These are phyloP conservation scores for Sugiyamaella qingdaonensis DNA, from an alignment of 805 yeast species.

Conservation along the genomic window DNA sequence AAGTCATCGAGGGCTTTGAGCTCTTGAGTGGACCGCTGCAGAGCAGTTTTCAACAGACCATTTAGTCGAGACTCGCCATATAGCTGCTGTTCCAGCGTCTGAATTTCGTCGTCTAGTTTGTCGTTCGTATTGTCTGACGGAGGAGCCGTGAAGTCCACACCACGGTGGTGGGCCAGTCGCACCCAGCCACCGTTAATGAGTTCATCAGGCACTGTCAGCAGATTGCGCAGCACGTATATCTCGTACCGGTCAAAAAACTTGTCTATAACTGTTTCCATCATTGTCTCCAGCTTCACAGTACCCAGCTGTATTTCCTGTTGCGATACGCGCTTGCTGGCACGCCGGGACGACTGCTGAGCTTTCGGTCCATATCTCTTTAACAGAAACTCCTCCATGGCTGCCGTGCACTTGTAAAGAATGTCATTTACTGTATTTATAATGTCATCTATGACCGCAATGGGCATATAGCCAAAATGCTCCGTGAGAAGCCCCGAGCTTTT, in stretches of 20 bases:
- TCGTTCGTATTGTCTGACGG: background rate
- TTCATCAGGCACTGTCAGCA: conserved; percentile 64
- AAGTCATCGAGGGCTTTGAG: conserved; percentile 3
- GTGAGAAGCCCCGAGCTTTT: conserved; percentile 46
- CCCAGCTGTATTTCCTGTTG: conserved; percentile 62
- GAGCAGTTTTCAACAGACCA: background rate
- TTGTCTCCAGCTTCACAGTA: conserved; percentile 71
- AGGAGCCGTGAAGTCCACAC: conserved; percentile 21
- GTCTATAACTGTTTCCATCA: conserved; percentile 72
- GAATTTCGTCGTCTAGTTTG: conserved; percentile 18
- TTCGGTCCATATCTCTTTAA: conserved; percentile 34
- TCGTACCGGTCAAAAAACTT: conserved; percentile 83
- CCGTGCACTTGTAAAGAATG: conserved; percentile 74
- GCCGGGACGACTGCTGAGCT: background rate
- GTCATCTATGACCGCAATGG: conserved; percentile 77
- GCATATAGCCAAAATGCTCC: conserved; percentile 83
- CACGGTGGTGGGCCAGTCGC: conserved; percentile 63
- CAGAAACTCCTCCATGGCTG: conserved; percentile 68
- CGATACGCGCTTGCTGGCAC: conserved; percentile 12
- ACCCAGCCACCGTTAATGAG: conserved; percentile 63
- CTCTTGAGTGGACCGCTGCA: background rate
- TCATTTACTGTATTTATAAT: conserved; percentile 84
- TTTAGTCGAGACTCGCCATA: conserved; percentile 10
- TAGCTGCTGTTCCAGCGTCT: conserved; percentile 17
- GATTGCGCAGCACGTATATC: conserved; percentile 71